phyloP scores from a whole-genome alignment of 495 filamentous ascomycete species.

The Hypoxylon subgilvum region DNA sequence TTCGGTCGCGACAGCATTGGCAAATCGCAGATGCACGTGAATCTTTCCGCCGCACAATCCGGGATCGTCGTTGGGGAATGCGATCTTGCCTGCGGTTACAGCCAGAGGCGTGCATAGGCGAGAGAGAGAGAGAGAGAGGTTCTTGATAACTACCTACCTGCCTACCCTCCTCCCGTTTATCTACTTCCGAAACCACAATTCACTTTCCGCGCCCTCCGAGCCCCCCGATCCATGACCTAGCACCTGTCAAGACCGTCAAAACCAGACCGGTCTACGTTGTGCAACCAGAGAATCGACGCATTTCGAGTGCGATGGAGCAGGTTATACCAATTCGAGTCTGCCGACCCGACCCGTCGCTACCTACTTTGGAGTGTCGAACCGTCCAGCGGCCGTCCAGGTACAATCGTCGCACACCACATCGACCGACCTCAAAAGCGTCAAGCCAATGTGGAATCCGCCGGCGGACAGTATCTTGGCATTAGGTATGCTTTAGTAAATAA shows the following conservation, averaged over 20 bases:
- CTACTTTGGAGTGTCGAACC: neutral
- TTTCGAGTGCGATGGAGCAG: constrained; percentile 13
- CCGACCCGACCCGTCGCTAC: constrained; percentile 27
- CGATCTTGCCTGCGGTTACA: constrained; percentile 28
- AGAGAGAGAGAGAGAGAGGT: constrained; percentile 12
- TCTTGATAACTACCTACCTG: constrained; percentile 9
- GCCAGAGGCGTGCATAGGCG: constrained; percentile 6
- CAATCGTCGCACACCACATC: constrained; percentile 2
- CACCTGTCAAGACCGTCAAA: neutral
- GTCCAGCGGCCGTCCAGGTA: no score
- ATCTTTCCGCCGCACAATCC: constrained; percentile 22
- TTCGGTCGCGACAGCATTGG: constrained; percentile 15
- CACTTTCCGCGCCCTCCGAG: constrained; percentile 15
- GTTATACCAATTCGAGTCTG: constrained; percentile 17
- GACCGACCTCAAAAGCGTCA: no score
- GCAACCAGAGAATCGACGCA: constrained; percentile 23
- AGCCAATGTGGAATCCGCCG: constrained; percentile 23
- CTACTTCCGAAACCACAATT: constrained; percentile 29
- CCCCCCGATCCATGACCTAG: constrained; percentile 11
- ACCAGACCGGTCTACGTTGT: constrained; percentile 33
- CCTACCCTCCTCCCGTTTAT: neutral
- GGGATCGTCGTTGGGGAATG: constrained; percentile 22
- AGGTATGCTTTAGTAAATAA: constrained; percentile 40
- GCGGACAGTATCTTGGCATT: constrained; percentile 36
- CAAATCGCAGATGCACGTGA: constrained; percentile 34